Base-by-base conservation (phyloP, 2,329 filamentous ascomycete species). In the Claviceps monticola region DNA sequence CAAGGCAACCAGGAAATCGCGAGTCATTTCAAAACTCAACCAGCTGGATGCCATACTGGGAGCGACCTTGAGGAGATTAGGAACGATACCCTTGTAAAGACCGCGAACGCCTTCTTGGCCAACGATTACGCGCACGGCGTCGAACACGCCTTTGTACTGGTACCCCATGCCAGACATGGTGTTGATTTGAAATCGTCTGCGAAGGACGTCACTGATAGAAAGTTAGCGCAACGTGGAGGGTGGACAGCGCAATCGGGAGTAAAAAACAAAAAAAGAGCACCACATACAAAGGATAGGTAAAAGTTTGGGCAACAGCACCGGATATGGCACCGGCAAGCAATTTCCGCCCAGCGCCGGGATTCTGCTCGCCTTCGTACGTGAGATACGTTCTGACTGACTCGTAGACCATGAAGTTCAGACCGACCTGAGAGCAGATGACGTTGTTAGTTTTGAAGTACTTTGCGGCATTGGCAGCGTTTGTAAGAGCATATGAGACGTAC, bases 131-230 rank as follows among this genome's bases (percentile, higher is more conserved):
- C 74, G 79, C 56, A 98, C 73, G 3, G 93, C 93, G 64, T 95
- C 88, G 56, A 80, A 75, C 44, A 98, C 84, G 6, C 83, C 85
- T 62, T 86, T 89, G 72, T 98, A 98, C 65, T 91, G 82, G 69
- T 96, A 97, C 49, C 93, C 93, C 83, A 98, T 91, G 49, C 93
- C 93, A 47, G 86, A 88, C 93, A 98, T 98, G 51, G 93, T 96
- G 70, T 98, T 98, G 71, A 98, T 93, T 65, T 98, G 93, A 67
- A 98, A 98, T 49, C 93, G 81, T 54, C 93, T 83, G 36, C 93
- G 86, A 51, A 98, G 75, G 2, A 98, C 91, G 64, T 95, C 90
- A 65, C 88, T 93, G 8, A 13, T 47, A 5, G 17, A 17, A 9
- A 9, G 14, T 49, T 34, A 64, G 54, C 63, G 9, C 29, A 34